A percentile compares a stretch with the other conserved stretches of the same genome.
Conservation (phyloP, 1,284 basidiomycete genomes). For the Veloporphyrellus conicus region DNA sequence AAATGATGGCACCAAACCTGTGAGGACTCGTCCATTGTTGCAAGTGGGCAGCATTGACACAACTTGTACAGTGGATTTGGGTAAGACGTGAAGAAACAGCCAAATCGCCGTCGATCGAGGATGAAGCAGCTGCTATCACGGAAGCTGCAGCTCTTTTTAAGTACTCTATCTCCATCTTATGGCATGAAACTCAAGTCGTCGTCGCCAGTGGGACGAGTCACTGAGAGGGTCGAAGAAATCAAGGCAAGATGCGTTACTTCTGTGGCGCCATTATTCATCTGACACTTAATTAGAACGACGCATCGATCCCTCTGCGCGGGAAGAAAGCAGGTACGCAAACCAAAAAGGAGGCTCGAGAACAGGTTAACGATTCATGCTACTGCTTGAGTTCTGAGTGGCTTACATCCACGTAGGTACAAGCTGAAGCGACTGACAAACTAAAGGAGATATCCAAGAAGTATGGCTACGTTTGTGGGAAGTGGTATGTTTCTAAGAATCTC, state of each 20-base stretch:
- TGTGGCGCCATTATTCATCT: not conserved
- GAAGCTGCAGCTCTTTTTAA: constrained; percentile 49
- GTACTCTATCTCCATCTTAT: constrained; percentile 16
- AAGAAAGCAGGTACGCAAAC: constrained; percentile 68
- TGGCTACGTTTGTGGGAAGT: constrained; percentile 60
- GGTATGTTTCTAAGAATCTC: constrained; percentile 37
- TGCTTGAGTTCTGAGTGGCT: not conserved
- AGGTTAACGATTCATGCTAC: constrained; percentile 26
- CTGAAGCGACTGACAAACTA: constrained; percentile 51
- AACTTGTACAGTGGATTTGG: constrained; percentile 59
- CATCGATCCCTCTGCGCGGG: constrained; percentile 57
- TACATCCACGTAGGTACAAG: constrained; percentile 45
- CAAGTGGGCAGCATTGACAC: not conserved
- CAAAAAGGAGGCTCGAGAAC: constrained; percentile 69
- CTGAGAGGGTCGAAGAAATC: constrained; percentile 54
- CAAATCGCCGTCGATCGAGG: constrained; percentile 18
- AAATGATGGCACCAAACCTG: constrained; percentile 68
- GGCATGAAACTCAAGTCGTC: not conserved
- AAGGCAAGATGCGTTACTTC: constrained; percentile 39
- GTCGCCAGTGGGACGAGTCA: constrained; percentile 53
- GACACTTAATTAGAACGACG: constrained; percentile 48
- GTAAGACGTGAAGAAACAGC: constrained; percentile 37
- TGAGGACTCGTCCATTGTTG: constrained; percentile 30
- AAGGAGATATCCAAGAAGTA: constrained; percentile 54
- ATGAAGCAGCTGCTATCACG: constrained; percentile 36